Percentiles rank a stretch among this genome's conserved stretches.
phyloP scores from a whole-genome alignment of 345 rosid genomes.

The Turnera subulata region DNA sequence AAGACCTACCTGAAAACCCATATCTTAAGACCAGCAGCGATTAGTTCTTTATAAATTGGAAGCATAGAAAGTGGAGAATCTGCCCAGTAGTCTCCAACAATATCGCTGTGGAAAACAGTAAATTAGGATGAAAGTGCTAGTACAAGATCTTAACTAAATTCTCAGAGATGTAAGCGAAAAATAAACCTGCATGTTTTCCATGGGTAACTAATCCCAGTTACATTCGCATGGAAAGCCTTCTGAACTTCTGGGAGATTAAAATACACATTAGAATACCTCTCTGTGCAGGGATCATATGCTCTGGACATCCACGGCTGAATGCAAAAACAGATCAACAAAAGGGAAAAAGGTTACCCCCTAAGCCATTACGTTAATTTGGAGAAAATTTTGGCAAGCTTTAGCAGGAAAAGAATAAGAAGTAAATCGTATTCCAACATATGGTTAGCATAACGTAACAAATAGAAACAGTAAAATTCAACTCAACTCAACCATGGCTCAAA shows the following conservation, averaged over 20 bases:
- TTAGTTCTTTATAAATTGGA: constrained; percentile 84
- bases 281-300: constrained; percentile 96
- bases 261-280: constrained; percentile 66
- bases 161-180: neutral
- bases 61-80: constrained; percentile 93
- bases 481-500: too few species aligned
- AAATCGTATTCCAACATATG: too few species aligned
- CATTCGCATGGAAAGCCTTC: constrained; percentile 90
- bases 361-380: too few species aligned
- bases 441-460: too few species aligned
- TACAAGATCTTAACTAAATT: neutral
- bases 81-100: constrained; percentile 65
- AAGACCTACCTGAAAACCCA: constrained; percentile 78
- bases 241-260: constrained; percentile 89
- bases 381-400: neutral
- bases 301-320: constrained; percentile 95
- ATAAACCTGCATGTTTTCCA: constrained; percentile 87
- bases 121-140: neutral
- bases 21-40: constrained; percentile 70
- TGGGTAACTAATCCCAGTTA: constrained; percentile 58
- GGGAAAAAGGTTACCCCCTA: neutral
- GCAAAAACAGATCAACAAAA: constrained; percentile 9
- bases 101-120: constrained; percentile 40
- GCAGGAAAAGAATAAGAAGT: too few species aligned
- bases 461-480: too few species aligned